phyloP scores from a whole-genome alignment of 2,329 filamentous ascomycete genomes.

The Colletotrichum acutatum region DNA sequence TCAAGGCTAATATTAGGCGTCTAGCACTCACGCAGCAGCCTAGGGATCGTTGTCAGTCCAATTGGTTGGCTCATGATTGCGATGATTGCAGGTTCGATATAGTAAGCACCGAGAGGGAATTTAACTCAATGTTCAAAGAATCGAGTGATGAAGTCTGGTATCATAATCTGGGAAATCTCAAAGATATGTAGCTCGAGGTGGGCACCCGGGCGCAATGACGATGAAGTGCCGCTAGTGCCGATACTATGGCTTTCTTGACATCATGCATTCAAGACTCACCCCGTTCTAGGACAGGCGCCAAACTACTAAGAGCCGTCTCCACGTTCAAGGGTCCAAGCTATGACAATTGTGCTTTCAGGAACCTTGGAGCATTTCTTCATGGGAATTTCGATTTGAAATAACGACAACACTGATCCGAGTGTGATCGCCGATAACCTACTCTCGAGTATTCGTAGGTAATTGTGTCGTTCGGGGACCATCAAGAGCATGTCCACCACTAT shows the following conservation, averaged over 20 bases:
- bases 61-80: conserved; percentile 17
- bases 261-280: background rate
- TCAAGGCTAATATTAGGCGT: background rate
- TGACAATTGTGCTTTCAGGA: background rate
- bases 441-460: too few relatives aligned
- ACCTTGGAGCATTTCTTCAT: background rate
- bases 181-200: background rate
- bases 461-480: too few relatives aligned
- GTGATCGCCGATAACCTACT: too few relatives aligned
- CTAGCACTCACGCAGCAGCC: conserved; percentile 20
- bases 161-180: background rate
- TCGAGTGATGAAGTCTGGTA: too few relatives aligned
- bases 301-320: background rate
- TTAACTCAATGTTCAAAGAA: too few relatives aligned
- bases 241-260: background rate
- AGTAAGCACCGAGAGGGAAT: background rate
- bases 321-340: background rate
- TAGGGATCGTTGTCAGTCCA: conserved; percentile 20
- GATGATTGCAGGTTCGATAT: background rate
- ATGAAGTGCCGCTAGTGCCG: background rate
- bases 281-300: background rate
- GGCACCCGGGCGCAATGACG: background rate
- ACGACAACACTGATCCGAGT: too few relatives aligned
- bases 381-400: too few relatives aligned
- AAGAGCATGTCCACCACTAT: too few relatives aligned